Base-by-base conservation (phyloP, 1,284 basidiomycete species). In the Tranzscheliella williamsii region DNA sequence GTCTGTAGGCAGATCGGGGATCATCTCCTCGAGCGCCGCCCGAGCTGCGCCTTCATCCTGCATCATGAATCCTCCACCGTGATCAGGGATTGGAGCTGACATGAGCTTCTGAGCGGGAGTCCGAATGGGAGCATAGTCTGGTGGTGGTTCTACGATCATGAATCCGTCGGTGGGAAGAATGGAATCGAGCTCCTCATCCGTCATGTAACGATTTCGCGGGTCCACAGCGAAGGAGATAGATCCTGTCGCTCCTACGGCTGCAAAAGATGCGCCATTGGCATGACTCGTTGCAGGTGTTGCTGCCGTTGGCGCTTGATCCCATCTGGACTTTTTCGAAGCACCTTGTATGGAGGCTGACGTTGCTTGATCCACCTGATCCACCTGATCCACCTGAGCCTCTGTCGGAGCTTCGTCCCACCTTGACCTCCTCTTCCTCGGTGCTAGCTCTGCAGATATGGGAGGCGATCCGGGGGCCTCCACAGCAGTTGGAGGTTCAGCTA, bases 1-100 rank as follows among this genome's bases (percentile, higher is more conserved):
- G 78, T 98, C 94, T 2, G 94, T 98, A n/a, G 94, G 93, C 21
- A 98, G 81, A 62, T 95, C 91, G 4, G 92, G 90, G 13, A 90
- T 88, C 53, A 83, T 78, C 32, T 96, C 89, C 51, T 91, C 90
- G 0, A 90, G 89, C 0, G 85, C 84, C 9, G 88, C 86, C 5
- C 89, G 87, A 3, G 91, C 90, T 67, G 92, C 89, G 5, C 89
- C 88, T 54, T 93, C 87, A 60, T 96, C 92, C 79, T 94, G 91
- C 68, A 96, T 95, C 72, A 94, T 91, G 82, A 98, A 98, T 30
- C 94, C 94, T 48, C 86, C 85, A 9, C 69, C 70, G 24, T 69
- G 72, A 16, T 88, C 81, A 21, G 87, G 85, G 2, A 87, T 85
- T 1, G 66, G 66, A 0, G 56, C 50, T 3, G 80, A 78, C 80